A percentile compares a stretch with the other conserved stretches of the same genome.
These are phyloP conservation scores for Fraxinus excelsior DNA, from an alignment of 257 asterid species.

Conservation along the genomic window DNA sequence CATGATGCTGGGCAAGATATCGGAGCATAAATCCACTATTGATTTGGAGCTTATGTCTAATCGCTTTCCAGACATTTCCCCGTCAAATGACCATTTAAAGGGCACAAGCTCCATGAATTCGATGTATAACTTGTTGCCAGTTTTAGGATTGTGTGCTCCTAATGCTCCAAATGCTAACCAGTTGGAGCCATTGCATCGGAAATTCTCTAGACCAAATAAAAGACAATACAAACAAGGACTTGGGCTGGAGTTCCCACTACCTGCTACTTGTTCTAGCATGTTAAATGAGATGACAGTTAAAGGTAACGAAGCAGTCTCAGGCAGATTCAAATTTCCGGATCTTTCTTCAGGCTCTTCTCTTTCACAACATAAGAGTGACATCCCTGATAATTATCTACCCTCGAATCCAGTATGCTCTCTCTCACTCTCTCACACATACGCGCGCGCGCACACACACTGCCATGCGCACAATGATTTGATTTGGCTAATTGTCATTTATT, in stretches of 20 bases:
- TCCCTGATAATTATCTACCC: constrained; percentile 44
- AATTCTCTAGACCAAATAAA: constrained; percentile 39
- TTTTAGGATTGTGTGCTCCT: constrained; percentile 61
- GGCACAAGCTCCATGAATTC: constrained; percentile 31
- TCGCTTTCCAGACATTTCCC: constrained; percentile 38
- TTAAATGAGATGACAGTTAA: constrained; percentile 33
- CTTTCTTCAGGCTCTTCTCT: constrained; percentile 39
- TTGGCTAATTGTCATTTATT: constrained; percentile 14
- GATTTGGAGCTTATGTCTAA: constrained; percentile 36
- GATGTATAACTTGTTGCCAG: constrained; percentile 43
- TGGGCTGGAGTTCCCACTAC: constrained; percentile 45
- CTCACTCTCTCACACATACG: not conserved
- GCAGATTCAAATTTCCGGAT: constrained; percentile 41
- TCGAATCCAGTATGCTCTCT: constrained; percentile 51
- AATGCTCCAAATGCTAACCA: constrained; percentile 48
- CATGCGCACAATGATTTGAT: constrained; percentile 2
- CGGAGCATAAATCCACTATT: constrained; percentile 43
- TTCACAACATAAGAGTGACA: constrained; percentile 38
- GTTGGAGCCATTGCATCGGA: constrained; percentile 39
- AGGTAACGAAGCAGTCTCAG: constrained; percentile 34
- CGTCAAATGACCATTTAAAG: constrained; percentile 30
- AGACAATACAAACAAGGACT: constrained; percentile 50
- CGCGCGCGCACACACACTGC: too few relatives aligned
- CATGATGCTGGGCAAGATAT: constrained; percentile 29
- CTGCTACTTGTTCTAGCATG: constrained; percentile 29